Evolutionary conservation across 2,329 filamentous ascomycete species (phyloP), one percentile per base, ranked within the genome.

Genomic region (Aspergillus intermedius): DNA sequence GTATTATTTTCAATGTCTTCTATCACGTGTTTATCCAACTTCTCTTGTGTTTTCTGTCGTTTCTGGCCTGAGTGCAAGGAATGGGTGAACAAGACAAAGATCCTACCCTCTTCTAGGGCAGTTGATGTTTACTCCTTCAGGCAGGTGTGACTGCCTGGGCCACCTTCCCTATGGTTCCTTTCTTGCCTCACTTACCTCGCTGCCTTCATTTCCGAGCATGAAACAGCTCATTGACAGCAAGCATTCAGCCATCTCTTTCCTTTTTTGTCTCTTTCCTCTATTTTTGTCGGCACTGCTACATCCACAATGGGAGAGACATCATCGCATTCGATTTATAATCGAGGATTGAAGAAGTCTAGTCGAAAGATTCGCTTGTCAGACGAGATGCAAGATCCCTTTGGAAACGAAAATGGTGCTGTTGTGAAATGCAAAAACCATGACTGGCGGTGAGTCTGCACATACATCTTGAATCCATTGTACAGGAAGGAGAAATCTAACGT

Each of bases 381-480:
- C 8, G 21, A 42, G 25, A n/a, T 30, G 32, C 32, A 45, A 35
- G 59, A 62, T 44, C 56, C 57, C 1, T 61, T 63, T 46, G 60
- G 61, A 25, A 53, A 63, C 39, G 60, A 64, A 40, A 50, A 46
- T 44, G 45, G 56, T 44, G 49, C 50, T 23, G 53, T 50, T 9
- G 54, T 60, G 28, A 61, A 61, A 47, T 60, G 64, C 49, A 60
- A 55, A 55, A 42, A 61, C 57, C 1, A 62, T 65, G 60, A 25
- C 46, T 65, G 60, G 58, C 63, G 59, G 60, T 60, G 17, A 52
- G 54, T 54, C 21, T 15, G 12, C 3, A 5, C 15, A 30, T 30
- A 30, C 25, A 30, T 30, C 25, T 30, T 30, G 25, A 30, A 30
- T 12, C 5, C 25, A 30, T 30, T 30, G 9, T 30, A 12, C 9